Percentiles rank a stretch among this genome's conserved stretches.
These are phyloP conservation scores for Sporisorium graminicola DNA, from an alignment of 1,284 basidiomycete genomes.

Conservation along the genomic window DNA sequence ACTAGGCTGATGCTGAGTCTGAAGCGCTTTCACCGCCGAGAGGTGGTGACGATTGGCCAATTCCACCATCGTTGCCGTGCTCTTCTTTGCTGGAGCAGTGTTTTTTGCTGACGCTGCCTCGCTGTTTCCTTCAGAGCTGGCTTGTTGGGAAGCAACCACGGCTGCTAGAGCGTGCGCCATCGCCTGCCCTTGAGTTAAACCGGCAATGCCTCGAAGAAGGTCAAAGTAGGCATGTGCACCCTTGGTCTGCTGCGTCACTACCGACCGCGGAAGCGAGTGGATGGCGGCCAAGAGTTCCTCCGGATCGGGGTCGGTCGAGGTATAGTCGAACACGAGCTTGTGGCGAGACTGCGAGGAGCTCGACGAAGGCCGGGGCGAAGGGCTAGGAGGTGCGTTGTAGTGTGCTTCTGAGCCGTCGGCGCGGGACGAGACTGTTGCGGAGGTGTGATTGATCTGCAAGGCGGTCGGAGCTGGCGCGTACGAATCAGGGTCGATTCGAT, in stretches of 20 bases:
- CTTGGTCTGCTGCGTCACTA: slow-evolving; percentile 32
- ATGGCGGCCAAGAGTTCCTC: slow-evolving; percentile 22
- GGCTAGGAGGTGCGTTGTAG: slow-evolving; percentile 8
- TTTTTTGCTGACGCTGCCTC: too few relatives aligned
- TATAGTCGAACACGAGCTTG: slow-evolving; percentile 43
- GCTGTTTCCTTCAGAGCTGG: not conserved
- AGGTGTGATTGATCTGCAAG: not conserved
- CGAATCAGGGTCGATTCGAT: not conserved
- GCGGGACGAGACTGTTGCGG: not conserved
- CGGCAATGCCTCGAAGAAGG: slow-evolving; percentile 32
- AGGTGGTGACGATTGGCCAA: slow-evolving; percentile 47
- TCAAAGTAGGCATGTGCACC: slow-evolving; percentile 35
- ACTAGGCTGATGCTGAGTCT: slow-evolving; percentile 40
- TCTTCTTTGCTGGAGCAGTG: not conserved
- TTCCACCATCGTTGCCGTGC: slow-evolving; percentile 15
- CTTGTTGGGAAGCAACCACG: slow-evolving; percentile 29
- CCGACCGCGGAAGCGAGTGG: slow-evolving; percentile 13
- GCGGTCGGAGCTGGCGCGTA: not conserved
- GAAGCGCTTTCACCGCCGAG: slow-evolving; percentile 43
- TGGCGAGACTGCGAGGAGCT: slow-evolving; percentile 19
- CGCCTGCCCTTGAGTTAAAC: slow-evolving; percentile 39
- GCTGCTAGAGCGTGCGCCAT: slow-evolving; percentile 50
- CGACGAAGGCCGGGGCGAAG: slow-evolving; percentile 14
- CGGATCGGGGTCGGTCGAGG: slow-evolving; percentile 31
- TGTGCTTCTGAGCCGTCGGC: not conserved